A percentile compares a stretch with the other conserved stretches of the same genome.
phyloP scores from a whole-genome alignment of 805 yeast genomes.

The Wickerhamiella qilinensis region DNA sequence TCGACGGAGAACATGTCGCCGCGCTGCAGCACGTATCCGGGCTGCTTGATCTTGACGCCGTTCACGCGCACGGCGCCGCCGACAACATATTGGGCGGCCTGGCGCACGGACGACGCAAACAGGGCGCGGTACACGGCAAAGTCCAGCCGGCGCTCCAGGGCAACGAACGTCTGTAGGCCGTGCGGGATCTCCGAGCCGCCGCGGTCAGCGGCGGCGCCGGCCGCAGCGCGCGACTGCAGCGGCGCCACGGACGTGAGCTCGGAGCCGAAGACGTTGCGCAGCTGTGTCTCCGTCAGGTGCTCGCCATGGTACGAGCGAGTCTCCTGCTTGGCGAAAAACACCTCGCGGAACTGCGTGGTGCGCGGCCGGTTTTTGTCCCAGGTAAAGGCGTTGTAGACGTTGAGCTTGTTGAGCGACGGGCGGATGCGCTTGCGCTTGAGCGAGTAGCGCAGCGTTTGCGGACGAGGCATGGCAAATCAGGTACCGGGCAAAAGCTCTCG shows the following conservation, averaged over 20 bases:
- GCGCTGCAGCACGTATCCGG: constrained; percentile 57
- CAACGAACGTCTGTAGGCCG: constrained; percentile 76
- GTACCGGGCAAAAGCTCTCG: too few relatives aligned
- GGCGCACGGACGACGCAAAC: constrained; percentile 88
- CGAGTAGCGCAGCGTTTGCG: constrained; percentile 20
- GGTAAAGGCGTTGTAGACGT: constrained; percentile 73
- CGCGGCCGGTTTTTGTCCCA: constrained; percentile 31
- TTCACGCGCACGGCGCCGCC: constrained; percentile 75
- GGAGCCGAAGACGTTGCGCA: constrained; percentile 52
- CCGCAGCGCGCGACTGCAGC: constrained; percentile 35
- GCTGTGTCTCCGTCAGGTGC: constrained; percentile 67
- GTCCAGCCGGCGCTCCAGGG: constrained; percentile 76
- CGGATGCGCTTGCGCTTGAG: constrained; percentile 34
- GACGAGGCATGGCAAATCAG: constrained; percentile 22
- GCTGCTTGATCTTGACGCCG: constrained; percentile 62
- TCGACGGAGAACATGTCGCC: constrained; percentile 80
- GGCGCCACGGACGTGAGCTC: constrained; percentile 77
- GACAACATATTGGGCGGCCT: constrained; percentile 76
- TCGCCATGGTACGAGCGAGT: constrained; percentile 95
- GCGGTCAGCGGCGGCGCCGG: constrained; percentile 24
- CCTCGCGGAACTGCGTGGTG: constrained; percentile 70
- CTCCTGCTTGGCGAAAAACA: constrained; percentile 81
- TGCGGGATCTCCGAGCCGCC: constrained; percentile 74
- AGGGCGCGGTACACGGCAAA: constrained; percentile 78
- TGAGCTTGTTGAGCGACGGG: constrained; percentile 81